phyloP scores from a whole-genome alignment of 345 rosid species.

The Geranium rotundifolium region DNA sequence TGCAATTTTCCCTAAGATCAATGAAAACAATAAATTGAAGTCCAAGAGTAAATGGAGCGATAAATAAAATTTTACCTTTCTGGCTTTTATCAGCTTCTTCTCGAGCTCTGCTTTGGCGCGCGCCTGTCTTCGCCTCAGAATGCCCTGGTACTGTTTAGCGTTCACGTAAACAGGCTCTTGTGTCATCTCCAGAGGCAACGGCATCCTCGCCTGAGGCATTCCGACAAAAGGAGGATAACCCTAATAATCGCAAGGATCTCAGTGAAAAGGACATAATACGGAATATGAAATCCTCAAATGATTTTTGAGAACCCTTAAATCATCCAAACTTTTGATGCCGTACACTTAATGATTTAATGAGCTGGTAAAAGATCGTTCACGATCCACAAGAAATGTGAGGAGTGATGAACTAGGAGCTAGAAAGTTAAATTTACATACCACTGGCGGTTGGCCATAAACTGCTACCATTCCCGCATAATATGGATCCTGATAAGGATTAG shows the following conservation, averaged over 20 bases:
- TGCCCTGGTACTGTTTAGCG: conserved; percentile 90
- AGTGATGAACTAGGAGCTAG: not conserved
- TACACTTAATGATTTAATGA: too few relatives aligned
- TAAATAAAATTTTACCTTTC: conserved; percentile 45
- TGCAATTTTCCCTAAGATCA: too few relatives aligned
- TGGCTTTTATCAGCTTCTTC: conserved; percentile 61
- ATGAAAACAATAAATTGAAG: too few relatives aligned
- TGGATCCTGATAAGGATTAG: conserved; percentile 82
- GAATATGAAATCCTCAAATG: not conserved
- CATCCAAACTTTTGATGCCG: too few relatives aligned
- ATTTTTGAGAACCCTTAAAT: too few relatives aligned
- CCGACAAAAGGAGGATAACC: conserved; percentile 73
- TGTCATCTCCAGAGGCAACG: conserved; percentile 73
- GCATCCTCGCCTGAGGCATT: conserved; percentile 72
- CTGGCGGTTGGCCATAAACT: conserved; percentile 70
- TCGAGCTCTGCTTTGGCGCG: conserved; percentile 95
- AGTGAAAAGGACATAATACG: too few relatives aligned
- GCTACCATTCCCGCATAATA: conserved; percentile 74
- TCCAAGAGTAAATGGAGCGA: too few relatives aligned
- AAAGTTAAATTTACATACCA: conserved; percentile 42
- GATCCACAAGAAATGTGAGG: too few relatives aligned
- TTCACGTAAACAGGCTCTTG: conserved; percentile 96
- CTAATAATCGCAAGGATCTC: conserved; percentile 26
- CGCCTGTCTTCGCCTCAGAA: conserved; percentile 83
- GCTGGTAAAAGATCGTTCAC: too few relatives aligned